These are phyloP conservation scores for Spongispora temasekensis DNA, from an alignment of 1,284 basidiomycete genomes.

Conservation along the genomic window DNA sequence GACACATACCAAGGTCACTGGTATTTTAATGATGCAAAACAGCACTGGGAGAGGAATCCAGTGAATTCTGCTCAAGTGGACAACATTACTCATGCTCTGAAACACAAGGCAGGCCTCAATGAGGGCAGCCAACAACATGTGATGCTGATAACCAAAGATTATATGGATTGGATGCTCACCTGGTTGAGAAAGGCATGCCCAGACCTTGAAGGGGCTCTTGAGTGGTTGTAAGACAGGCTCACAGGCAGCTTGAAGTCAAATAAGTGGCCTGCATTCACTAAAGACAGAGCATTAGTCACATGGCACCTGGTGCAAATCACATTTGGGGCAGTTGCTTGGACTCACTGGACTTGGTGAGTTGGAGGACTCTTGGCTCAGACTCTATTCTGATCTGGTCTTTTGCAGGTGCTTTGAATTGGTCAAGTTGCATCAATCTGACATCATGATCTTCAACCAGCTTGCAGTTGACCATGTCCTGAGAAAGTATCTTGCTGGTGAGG, in stretches of 20 bases:
- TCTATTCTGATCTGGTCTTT: background rate
- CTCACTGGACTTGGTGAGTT: background rate
- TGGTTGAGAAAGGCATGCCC: background rate
- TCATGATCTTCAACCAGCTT: background rate
- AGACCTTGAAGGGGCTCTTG: constrained; percentile 3
- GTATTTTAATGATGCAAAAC: background rate
- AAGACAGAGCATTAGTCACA: background rate
- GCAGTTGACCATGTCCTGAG: background rate
- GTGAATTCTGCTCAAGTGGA: background rate
- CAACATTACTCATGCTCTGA: background rate
- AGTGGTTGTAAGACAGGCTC: background rate
- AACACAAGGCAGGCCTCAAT: background rate
- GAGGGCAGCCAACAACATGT: background rate
- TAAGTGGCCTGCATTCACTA: background rate
- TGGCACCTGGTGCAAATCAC: background rate
- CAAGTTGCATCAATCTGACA: background rate
- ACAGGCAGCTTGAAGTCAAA: background rate
- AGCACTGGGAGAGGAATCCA: background rate
- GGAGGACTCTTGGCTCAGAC: background rate
- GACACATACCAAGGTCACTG: background rate
- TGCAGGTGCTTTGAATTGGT: background rate
- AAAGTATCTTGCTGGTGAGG: constrained; percentile 1
- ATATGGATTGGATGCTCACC: background rate
- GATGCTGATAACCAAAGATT: background rate
- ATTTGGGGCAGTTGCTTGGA: background rate